Evolutionary conservation across 2,329 filamentous ascomycete species (phyloP).

Genomic region (Bisporella sp.): DNA sequence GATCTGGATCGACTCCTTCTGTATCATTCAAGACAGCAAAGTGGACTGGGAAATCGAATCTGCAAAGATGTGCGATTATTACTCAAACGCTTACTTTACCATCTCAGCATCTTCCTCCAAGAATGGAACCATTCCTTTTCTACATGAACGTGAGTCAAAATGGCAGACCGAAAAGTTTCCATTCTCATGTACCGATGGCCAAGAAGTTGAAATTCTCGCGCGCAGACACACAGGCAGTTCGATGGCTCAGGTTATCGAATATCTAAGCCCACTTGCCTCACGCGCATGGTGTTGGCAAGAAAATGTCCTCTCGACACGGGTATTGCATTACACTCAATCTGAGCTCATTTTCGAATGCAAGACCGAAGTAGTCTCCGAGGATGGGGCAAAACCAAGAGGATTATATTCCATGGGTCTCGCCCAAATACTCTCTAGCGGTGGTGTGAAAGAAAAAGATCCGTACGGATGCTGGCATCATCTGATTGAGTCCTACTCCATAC

Average conservation of each 20-base stretch:
- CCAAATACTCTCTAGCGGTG: too few species aligned
- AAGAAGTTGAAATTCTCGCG: constrained; percentile 3
- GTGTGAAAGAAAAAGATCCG: too few species aligned
- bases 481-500: background rate
- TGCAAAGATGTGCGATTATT: constrained; percentile 18
- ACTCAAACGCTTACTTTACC: constrained; percentile 17
- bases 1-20: constrained; percentile 25
- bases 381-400: too few species aligned
- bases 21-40: constrained; percentile 24
- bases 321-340: constrained; percentile 4
- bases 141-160: constrained; percentile 1
- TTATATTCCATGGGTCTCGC: too few species aligned
- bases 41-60: constrained; percentile 20
- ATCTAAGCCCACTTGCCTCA: background rate
- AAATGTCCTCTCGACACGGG: constrained; percentile 4
- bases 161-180: background rate
- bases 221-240: constrained; percentile 4
- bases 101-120: constrained; percentile 12
- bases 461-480: too few species aligned
- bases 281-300: constrained; percentile 6
- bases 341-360: constrained; percentile 4
- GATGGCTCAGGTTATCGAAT: constrained; percentile 3
- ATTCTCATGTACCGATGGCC: constrained; percentile 1
- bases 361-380: too few species aligned
- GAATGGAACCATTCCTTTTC: constrained; percentile 5